These are phyloP conservation scores for Haplosporangium gracile DNA, from an alignment of 192 early-diverging fungal genomes.

Conservation along the genomic window DNA sequence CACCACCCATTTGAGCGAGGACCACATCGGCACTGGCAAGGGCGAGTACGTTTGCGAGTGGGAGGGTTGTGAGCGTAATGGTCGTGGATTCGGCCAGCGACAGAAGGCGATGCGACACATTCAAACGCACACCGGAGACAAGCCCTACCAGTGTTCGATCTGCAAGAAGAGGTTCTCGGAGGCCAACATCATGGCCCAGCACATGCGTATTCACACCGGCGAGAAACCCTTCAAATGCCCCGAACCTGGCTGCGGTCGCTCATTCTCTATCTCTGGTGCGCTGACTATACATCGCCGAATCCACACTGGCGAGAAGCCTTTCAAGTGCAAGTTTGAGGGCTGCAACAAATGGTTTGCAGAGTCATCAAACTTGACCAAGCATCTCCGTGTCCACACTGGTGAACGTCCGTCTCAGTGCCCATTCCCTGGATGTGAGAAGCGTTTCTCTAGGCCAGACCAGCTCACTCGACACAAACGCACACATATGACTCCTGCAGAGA, in stretches of 20 bases:
- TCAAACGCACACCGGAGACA: conserved; percentile 81
- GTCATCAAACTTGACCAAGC: conserved; percentile 68
- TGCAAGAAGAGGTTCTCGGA: conserved; percentile 82
- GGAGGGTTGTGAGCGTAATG: conserved; percentile 64
- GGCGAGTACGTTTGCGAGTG: conserved; percentile 68
- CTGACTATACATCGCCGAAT: conserved; percentile 78
- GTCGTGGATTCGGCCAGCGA: conserved; percentile 63
- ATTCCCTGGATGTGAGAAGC: conserved; percentile 58
- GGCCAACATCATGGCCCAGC: conserved; percentile 81
- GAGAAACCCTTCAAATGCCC: conserved; percentile 80
- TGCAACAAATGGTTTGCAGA: conserved; percentile 70
- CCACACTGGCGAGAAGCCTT: conserved; percentile 74
- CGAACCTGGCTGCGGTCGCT: conserved; percentile 71
- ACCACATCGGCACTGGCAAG: conserved; percentile 73
- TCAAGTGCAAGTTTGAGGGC: conserved; percentile 64
- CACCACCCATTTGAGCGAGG: conserved; percentile 72
- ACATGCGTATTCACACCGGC: conserved; percentile 83
- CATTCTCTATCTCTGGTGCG: conserved; percentile 77
- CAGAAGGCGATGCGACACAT: conserved; percentile 85
- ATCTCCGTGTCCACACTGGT: conserved; percentile 72
- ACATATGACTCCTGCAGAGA: conserved; percentile 46
- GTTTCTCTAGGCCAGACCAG: conserved; percentile 69
- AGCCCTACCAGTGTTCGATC: conserved; percentile 64
- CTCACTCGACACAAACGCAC: conserved; percentile 43
- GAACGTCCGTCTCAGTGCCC: conserved; percentile 80